These are phyloP conservation scores for Trichoderma breve DNA, from an alignment of 2,329 filamentous ascomycete species.

Conservation along the genomic window DNA sequence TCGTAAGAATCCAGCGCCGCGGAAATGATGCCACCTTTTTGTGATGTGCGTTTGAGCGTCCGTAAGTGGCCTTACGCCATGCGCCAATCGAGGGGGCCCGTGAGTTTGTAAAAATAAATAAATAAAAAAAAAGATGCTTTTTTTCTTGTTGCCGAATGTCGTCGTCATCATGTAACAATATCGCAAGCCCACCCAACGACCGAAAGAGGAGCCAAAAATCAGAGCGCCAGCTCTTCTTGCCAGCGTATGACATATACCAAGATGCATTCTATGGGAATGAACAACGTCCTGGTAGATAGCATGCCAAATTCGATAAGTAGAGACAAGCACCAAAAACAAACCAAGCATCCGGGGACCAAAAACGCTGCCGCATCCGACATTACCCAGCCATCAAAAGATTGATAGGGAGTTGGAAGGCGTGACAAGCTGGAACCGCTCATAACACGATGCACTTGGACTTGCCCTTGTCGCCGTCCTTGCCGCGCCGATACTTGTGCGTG, in stretches of 20 bases:
- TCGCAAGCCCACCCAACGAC: slow-evolving; percentile 25
- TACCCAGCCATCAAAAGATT: not conserved
- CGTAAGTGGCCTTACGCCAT: slow-evolving; percentile 40
- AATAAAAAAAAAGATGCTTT: slow-evolving; percentile 23
- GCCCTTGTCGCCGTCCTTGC: slow-evolving; percentile 38
- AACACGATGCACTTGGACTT: slow-evolving; percentile 41
- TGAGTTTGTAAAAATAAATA: slow-evolving; percentile 27
- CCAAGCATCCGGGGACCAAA: not conserved
- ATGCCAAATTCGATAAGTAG: slow-evolving; percentile 7
- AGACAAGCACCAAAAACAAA: not conserved
- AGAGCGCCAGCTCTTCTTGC: not conserved
- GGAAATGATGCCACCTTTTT: slow-evolving; percentile 38
- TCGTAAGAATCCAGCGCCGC: slow-evolving; percentile 36
- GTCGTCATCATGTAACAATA: slow-evolving; percentile 31
- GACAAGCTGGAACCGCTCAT: slow-evolving; percentile 30
- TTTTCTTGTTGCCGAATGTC: slow-evolving; percentile 32
- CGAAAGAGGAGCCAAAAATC: not conserved
- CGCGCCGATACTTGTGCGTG: slow-evolving; percentile 32
- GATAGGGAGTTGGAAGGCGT: slow-evolving; percentile 1
- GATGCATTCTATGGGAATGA: not conserved
- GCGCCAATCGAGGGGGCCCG: slow-evolving; percentile 37
- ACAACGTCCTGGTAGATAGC: not conserved
- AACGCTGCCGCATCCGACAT: not conserved
- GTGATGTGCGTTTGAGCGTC: slow-evolving; percentile 23
- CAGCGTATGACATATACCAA: not conserved